Evolutionary conservation across 768 basidiomycete genomes (phyloP), one percentile per base, ranked within the genome.

Genomic region (Suillus paluster): DNA sequence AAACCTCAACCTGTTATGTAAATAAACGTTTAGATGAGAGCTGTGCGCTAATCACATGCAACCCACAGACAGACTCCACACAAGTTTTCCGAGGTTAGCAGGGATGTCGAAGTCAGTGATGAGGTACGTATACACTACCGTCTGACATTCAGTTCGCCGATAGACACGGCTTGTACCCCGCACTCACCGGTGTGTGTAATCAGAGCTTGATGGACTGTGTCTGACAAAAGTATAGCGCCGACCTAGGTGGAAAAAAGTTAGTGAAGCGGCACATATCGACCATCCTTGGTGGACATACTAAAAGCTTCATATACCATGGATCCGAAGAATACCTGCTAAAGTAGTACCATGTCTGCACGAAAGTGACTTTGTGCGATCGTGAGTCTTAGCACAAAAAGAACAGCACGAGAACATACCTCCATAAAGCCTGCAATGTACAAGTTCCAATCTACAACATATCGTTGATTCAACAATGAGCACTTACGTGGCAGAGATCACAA

Each of bases 301-400:
- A 68, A 10, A 65, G 49, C 62, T 79, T 81, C 46, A 77, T 73
- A 4, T 73, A 68, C 82, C 81, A 83, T 30, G 69, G 64, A 69
- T 85, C 84, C 11, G 73, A 75, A 60, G 81, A 78, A 65, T 84
- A 64, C 8, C 30, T 79, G 21, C 73, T 78, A 63, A 73, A 84
- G 65, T 84, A 85, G 60, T 80, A 84, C 75, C 77, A 83, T 3
- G 78, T 76, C 67, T 85, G 84, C 34, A 84, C 72, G 56, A 77
- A 74, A 23, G 83, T 83, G 21, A 84, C 84, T 85, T 41, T 14
- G 4, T 53, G 52, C 2, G 33, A 34, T 9, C 21, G 66, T 38
- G 58, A 62, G 8, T 1, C 55, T 11, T 49, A 36, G 39, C 10
- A 2, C 7, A 34, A 53, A 53, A 36, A 5, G 12, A 46, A 41